phyloP scores from a whole-genome alignment of 441 rosid species.

The Pelargonium australe region DNA sequence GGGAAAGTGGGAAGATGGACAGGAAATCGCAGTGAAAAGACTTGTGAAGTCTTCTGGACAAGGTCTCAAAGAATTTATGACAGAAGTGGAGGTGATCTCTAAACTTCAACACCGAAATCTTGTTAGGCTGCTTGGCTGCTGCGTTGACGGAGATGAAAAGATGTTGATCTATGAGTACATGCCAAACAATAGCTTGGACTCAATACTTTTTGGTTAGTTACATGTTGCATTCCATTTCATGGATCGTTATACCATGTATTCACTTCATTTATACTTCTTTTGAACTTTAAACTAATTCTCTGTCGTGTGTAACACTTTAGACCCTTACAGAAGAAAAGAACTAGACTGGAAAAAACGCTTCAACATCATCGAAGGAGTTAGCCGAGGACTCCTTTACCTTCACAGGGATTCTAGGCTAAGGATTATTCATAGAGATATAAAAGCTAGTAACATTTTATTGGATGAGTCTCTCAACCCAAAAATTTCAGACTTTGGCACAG shows the following conservation, averaged over 20 bases:
- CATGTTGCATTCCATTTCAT: not conserved
- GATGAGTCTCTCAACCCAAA: conserved; percentile 45
- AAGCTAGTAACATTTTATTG: conserved; percentile 33
- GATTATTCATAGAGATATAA: conserved; percentile 16
- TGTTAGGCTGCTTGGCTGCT: conserved; percentile 69
- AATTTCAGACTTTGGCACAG: conserved; percentile 57
- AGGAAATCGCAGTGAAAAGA: conserved; percentile 79
- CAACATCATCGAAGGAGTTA: conserved; percentile 28
- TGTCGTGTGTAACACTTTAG: conserved; percentile 11
- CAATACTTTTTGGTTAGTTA: conserved; percentile 57
- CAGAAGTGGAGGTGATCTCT: conserved; percentile 62
- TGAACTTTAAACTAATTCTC: not conserved
- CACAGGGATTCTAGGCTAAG: conserved; percentile 36
- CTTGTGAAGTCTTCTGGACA: conserved; percentile 59
- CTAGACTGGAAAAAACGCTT: conserved; percentile 29
- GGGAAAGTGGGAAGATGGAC: conserved; percentile 79
- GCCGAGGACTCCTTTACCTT: conserved; percentile 34
- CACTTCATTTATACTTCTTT: no score
- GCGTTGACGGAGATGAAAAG: conserved; percentile 73
- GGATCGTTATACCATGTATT: no score
- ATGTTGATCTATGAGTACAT: conserved; percentile 30
- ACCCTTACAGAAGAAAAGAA: conserved; percentile 1
- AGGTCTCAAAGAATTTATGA: conserved; percentile 75
- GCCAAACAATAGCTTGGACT: conserved; percentile 72
- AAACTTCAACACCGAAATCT: conserved; percentile 79